Evolutionary conservation across 331 rosid species (phyloP).

Genomic region (Telfairia occidentalis): DNA sequence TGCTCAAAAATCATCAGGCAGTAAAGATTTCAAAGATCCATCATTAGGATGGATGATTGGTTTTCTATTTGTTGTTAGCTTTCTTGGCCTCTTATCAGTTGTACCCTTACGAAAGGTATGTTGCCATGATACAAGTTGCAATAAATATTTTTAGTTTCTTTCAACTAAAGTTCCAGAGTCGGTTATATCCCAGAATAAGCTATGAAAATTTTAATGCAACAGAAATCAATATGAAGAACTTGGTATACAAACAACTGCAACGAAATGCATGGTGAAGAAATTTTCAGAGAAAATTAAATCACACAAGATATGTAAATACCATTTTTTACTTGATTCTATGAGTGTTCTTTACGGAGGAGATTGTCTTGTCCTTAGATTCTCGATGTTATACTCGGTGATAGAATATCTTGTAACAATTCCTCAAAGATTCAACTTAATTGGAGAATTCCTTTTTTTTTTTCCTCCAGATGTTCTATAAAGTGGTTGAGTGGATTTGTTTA

Average conservation of each 20-base stretch:
- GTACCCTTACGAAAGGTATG: slow-evolving; percentile 57
- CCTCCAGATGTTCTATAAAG: not conserved
- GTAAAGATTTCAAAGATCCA: slow-evolving; percentile 26
- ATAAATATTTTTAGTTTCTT: not conserved
- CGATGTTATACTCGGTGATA: not conserved
- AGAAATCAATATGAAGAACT: not conserved
- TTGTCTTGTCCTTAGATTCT: not conserved
- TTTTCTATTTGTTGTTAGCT: slow-evolving; percentile 46
- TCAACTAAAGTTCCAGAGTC: not conserved
- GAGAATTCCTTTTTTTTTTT: not conserved
- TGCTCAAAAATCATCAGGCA: slow-evolving; percentile 41
- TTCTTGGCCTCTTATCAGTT: slow-evolving; percentile 55
- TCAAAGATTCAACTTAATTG: not conserved
- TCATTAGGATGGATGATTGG: slow-evolving; percentile 52
- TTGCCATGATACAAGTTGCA: not conserved
- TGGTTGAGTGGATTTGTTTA: not conserved
- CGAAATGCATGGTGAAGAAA: not conserved
- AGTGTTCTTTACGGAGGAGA: not conserved
- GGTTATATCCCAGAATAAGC: not conserved
- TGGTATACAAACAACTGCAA: not conserved
- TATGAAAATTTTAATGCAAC: not conserved
- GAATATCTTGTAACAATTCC: not conserved
- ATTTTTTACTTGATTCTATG: not conserved
- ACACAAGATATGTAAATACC: not conserved
- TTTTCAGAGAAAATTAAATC: not conserved